These are phyloP conservation scores for Globisporangium takayamanum DNA, from an alignment of 352 stramenopile genomes.

Conservation along the genomic window DNA sequence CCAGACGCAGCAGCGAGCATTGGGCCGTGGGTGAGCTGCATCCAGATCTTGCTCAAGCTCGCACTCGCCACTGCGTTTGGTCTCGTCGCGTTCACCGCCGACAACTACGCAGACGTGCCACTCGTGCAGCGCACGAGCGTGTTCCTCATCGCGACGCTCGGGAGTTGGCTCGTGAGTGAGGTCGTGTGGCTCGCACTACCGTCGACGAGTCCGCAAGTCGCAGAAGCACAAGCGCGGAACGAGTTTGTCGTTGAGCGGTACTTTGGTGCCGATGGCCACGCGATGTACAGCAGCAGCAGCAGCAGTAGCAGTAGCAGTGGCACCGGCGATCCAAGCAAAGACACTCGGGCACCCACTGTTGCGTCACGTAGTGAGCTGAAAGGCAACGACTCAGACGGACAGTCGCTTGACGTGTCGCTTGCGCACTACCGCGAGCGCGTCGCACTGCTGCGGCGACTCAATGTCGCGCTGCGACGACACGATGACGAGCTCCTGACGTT, in stretches of 20 bases:
- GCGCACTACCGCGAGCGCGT: slow-evolving; percentile 28
- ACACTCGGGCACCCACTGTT: too few relatives aligned
- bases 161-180: slow-evolving; percentile 26
- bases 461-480: slow-evolving; percentile 25
- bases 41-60: slow-evolving; percentile 26
- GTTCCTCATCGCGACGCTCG: slow-evolving; percentile 26
- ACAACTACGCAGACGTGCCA: slow-evolving; percentile 18
- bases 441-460: slow-evolving; percentile 28
- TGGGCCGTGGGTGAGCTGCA: slow-evolving; percentile 27
- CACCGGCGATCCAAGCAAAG: background rate
- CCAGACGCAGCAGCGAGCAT: slow-evolving; percentile 22
- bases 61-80: slow-evolving; percentile 22
- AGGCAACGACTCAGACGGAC: background rate
- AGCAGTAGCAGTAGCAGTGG: slow-evolving; percentile 3
- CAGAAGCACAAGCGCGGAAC: slow-evolving; percentile 27
- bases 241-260: slow-evolving; percentile 42
- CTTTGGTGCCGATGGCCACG: slow-evolving; percentile 22
- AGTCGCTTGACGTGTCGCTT: slow-evolving; percentile 7
- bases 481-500: slow-evolving; percentile 7
- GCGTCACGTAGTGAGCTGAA: too few relatives aligned
- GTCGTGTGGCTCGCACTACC: slow-evolving; percentile 33
- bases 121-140: slow-evolving; percentile 28
- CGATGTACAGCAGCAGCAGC: background rate
- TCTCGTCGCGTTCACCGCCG: slow-evolving; percentile 26
- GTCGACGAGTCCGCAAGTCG: slow-evolving; percentile 13